A percentile compares a stretch with the other conserved stretches of the same genome.
Evolutionary conservation across 352 stramenopile genomes (phyloP).

Genomic region (Phytophthora pini): DNA sequence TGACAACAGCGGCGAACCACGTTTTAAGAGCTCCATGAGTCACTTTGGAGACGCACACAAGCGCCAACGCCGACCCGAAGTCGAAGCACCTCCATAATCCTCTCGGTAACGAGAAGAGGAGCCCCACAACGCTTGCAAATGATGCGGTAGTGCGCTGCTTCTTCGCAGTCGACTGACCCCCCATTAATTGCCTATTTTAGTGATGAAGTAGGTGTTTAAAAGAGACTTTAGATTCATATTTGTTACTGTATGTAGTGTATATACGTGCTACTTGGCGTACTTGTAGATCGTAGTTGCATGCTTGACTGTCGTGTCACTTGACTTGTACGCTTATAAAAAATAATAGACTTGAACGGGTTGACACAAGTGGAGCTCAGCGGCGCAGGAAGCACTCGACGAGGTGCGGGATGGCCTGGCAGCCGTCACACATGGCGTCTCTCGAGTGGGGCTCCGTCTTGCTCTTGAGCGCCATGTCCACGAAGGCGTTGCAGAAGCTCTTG

Average conservation of each 20-base stretch:
- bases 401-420: constrained; percentile 47
- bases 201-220: not conserved
- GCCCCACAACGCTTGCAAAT: constrained; percentile 12
- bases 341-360: constrained; percentile 8
- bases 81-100: constrained; percentile 16
- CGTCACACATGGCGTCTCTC: constrained; percentile 37
- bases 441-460: constrained; percentile 36
- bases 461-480: constrained; percentile 48
- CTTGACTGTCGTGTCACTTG: constrained; percentile 1
- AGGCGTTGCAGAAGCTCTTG: constrained; percentile 46
- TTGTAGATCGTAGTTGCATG: not conserved
- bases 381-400: constrained; percentile 53
- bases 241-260: constrained; percentile 16
- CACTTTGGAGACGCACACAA: constrained; percentile 12
- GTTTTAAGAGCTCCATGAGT: constrained; percentile 6
- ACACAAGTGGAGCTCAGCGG: not conserved
- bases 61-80: constrained; percentile 13
- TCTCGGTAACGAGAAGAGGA: constrained; percentile 21
- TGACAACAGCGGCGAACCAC: constrained; percentile 11
- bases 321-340: constrained; percentile 21
- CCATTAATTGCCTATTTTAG: not conserved
- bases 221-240: not conserved
- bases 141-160: constrained; percentile 17
- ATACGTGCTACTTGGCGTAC: constrained; percentile 9
- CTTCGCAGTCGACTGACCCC: constrained; percentile 4